Conservation (phyloP, 75 land plant species). For the Pinus taeda region DNA sequence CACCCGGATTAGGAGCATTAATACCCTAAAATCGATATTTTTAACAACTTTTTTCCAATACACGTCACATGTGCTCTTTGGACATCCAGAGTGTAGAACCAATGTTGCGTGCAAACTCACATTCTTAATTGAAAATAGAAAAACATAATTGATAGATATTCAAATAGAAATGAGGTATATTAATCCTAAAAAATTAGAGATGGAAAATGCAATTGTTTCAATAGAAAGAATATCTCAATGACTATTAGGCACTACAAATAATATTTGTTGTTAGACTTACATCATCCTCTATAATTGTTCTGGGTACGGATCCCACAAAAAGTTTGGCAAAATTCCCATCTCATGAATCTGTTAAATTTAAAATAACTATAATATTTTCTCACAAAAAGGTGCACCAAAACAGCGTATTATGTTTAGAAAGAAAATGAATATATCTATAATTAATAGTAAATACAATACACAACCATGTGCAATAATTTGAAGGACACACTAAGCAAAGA, state of each 20-base stretch:
- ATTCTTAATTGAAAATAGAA: no score
- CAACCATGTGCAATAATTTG: background rate
- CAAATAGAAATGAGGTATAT: no score
- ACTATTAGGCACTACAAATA: background rate
- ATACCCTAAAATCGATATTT: no score
- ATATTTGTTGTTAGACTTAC: slow-evolving; percentile 36
- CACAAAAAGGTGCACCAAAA: background rate
- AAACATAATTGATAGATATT: no score
- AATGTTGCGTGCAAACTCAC: no score
- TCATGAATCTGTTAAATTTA: slow-evolving; percentile 29
- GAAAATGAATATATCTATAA: background rate
- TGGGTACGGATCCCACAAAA: slow-evolving; percentile 94
- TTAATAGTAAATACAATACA: background rate
- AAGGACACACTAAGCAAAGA: background rate
- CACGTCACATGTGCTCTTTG: no score
- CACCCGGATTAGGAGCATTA: no score
- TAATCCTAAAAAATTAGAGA: no score
- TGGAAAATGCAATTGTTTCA: no score
- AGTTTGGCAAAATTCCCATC: slow-evolving; percentile 76
- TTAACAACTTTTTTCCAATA: no score
- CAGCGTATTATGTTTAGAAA: background rate
- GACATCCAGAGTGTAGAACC: no score
- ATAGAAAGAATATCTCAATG: no score
- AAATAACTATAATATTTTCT: background rate
- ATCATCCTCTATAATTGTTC: slow-evolving; percentile 83